Conservation (phyloP, 1,139 yeast species). For the Scheffersomyces illinoinensis region DNA sequence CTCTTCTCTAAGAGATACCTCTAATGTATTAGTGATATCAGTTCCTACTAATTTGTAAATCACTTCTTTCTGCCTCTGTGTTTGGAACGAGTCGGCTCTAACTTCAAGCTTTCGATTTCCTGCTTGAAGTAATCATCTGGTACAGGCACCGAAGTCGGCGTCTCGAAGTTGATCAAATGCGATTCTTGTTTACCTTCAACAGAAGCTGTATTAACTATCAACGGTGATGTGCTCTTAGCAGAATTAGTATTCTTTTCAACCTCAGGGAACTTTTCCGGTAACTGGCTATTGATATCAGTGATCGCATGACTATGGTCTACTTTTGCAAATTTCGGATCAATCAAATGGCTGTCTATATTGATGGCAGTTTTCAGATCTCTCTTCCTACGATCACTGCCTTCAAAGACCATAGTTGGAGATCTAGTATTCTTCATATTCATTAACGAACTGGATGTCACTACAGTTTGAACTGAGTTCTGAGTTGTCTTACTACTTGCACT, state of each 20-base stretch:
- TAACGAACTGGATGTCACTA: conserved; percentile 3
- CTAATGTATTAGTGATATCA: neutral
- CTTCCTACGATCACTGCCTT: neutral
- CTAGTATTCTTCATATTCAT: conserved; percentile 1
- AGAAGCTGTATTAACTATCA: neutral
- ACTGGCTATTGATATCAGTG: conserved; percentile 1
- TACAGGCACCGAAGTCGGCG: neutral
- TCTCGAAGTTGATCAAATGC: neutral
- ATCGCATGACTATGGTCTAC: neutral
- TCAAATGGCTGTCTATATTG: neutral
- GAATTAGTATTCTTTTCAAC: neutral
- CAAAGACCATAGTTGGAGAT: neutral
- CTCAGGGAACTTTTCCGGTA: neutral
- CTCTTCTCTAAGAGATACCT: neutral
- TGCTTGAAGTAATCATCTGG: conserved; percentile 2
- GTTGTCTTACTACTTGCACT: conserved; percentile 1
- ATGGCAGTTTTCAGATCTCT: neutral
- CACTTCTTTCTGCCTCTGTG: neutral
- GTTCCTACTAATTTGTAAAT: neutral
- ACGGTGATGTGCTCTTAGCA: neutral
- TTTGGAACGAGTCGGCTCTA: conserved; percentile 1
- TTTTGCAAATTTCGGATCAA: neutral
- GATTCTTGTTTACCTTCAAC: neutral
- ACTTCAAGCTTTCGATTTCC: conserved; percentile 2
- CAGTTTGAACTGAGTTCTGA: neutral